Evolutionary conservation across 1,284 basidiomycete species (phyloP).

Genomic region (Naganishia liquefaciens): DNA sequence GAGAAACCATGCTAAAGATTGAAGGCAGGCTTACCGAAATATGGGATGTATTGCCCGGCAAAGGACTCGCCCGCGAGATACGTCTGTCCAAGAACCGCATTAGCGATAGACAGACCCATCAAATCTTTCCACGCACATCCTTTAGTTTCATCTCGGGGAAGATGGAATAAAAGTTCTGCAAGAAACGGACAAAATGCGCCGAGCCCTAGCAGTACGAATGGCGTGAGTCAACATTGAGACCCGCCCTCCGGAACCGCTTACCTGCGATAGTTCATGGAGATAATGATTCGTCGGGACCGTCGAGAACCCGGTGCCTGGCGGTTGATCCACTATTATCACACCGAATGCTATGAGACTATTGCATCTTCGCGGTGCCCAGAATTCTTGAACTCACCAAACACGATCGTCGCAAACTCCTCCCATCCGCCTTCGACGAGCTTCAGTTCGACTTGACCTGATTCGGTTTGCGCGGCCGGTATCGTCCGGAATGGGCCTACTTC

Average conservation of each 20-base stretch:
- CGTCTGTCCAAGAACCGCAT: constrained; percentile 61
- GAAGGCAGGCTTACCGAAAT: constrained; percentile 65
- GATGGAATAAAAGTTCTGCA: constrained; percentile 80
- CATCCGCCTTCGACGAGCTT: constrained; percentile 83
- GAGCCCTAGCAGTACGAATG: constrained; percentile 61
- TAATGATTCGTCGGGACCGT: constrained; percentile 83
- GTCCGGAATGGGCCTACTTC: constrained; percentile 90
- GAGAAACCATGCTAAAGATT: background rate
- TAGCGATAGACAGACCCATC: background rate
- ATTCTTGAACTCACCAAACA: constrained; percentile 69
- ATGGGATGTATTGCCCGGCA: constrained; percentile 99
- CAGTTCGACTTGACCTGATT: constrained; percentile 68
- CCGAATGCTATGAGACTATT: constrained; percentile 17
- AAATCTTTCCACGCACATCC: constrained; percentile 66
- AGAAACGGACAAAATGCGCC: constrained; percentile 76
- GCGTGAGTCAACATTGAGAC: no score
- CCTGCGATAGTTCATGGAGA: constrained; percentile 74
- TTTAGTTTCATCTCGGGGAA: constrained; percentile 83
- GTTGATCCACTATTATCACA: constrained; percentile 77
- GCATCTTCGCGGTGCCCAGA: background rate
- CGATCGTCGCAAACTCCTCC: constrained; percentile 98
- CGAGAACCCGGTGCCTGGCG: constrained; percentile 91
- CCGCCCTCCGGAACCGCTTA: constrained; percentile 41
- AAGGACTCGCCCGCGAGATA: constrained; percentile 91
- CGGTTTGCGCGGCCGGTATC: constrained; percentile 51